phyloP scores from a whole-genome alignment of 768 basidiomycete genomes.

The Serendipita sp. region DNA sequence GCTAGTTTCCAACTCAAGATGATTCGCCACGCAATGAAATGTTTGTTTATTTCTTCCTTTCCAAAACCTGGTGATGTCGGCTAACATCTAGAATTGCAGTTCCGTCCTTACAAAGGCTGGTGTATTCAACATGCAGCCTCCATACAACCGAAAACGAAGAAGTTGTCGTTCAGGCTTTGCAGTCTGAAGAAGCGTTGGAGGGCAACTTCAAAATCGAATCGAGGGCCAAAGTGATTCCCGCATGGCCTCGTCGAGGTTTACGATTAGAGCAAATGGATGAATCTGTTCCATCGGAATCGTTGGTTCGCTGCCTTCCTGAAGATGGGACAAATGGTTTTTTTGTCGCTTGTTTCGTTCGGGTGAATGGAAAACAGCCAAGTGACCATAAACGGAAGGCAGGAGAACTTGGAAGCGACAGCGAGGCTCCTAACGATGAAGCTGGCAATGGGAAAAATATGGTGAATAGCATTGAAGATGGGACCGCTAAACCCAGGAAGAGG shows the following conservation, averaged over 20 bases:
- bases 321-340: constrained; percentile 96
- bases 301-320: constrained; percentile 62
- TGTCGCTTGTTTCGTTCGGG: constrained; percentile 73
- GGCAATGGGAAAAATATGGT: background rate
- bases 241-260: constrained; percentile 70
- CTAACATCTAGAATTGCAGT: constrained; percentile 28
- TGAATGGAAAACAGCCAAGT: background rate
- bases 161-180: constrained; percentile 62
- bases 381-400: background rate
- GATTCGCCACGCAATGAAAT: constrained; percentile 90
- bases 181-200: constrained; percentile 46
- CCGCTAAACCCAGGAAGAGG: background rate
- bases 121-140: constrained; percentile 96
- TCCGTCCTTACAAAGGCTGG: constrained; percentile 59
- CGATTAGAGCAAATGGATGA: constrained; percentile 33
- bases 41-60: constrained; percentile 26
- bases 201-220: constrained; percentile 55
- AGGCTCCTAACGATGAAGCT: background rate
- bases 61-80: background rate
- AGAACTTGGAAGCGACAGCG: background rate
- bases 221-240: constrained; percentile 48
- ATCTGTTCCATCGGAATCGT: constrained; percentile 38
- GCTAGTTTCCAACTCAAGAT: constrained; percentile 79
- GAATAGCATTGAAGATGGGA: background rate
- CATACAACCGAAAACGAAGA: constrained; percentile 86